Evolutionary conservation across 768 basidiomycete genomes (phyloP).

Genomic region (Dioszegia crocea): DNA sequence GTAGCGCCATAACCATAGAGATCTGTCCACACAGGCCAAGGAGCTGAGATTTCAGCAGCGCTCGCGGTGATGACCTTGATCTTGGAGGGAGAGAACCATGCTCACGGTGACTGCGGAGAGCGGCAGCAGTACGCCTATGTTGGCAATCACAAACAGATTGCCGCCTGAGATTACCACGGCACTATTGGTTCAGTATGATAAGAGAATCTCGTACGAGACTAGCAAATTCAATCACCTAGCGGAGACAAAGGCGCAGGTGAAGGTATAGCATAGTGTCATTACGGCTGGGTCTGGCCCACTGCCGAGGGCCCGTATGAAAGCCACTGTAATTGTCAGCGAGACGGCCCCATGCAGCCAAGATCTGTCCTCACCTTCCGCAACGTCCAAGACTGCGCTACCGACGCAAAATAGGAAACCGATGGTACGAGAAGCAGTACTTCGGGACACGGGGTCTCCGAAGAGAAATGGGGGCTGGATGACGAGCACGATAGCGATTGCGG

Average conservation of each 20-base stretch:
- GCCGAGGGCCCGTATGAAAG: neutral
- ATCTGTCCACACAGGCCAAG: slow-evolving; percentile 3
- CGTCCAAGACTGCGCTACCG: neutral
- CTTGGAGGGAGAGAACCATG: neutral
- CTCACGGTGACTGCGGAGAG: neutral
- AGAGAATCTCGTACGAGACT: neutral
- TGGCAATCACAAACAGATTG: neutral
- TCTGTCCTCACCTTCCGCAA: neutral
- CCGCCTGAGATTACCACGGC: neutral
- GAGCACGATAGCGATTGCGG: neutral
- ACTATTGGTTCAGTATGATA: neutral
- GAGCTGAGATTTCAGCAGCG: neutral
- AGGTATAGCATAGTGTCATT: neutral
- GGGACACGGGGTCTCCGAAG: neutral
- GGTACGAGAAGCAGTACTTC: neutral
- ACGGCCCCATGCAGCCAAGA: no score
- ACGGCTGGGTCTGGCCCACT: neutral
- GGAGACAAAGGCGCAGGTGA: neutral
- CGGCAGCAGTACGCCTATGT: neutral
- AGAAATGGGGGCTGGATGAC: slow-evolving; percentile 1
- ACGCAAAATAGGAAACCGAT: neutral
- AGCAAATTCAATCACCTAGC: no score
- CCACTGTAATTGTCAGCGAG: neutral
- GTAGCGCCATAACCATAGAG: neutral
- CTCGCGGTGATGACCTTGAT: neutral